Conservation (phyloP, 2,329 filamentous ascomycete species). For the Proliferodiscus dingleyae region DNA sequence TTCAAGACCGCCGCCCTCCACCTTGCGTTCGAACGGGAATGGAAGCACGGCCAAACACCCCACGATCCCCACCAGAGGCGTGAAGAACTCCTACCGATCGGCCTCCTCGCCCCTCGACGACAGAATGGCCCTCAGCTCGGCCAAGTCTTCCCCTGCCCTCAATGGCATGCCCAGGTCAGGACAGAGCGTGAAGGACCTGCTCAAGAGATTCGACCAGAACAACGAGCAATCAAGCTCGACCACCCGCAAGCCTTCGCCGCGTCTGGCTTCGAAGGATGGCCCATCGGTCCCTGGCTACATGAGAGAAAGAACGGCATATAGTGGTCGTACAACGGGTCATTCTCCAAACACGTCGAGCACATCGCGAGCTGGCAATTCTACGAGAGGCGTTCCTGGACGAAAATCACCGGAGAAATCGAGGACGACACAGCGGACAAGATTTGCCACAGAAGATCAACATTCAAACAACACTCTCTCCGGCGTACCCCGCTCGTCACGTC, state of each 20-base stretch:
- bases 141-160: conserved; percentile 22
- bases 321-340: conserved; percentile 25
- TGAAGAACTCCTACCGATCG: conserved; percentile 45
- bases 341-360: conserved; percentile 9
- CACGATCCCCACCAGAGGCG: conserved; percentile 36
- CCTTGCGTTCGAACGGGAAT: conserved; percentile 46
- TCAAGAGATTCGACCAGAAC: conserved; percentile 71
- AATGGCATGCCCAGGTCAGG: conserved; percentile 22
- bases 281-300: conserved; percentile 16
- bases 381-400: conserved; percentile 18
- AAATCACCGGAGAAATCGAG: conserved; percentile 21
- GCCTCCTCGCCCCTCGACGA: conserved; percentile 50
- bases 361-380: conserved; percentile 17
- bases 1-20: conserved; percentile 36
- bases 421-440: conserved; percentile 41
- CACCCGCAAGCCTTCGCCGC: conserved; percentile 16
- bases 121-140: conserved; percentile 23
- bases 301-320: conserved; percentile 23
- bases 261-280: conserved; percentile 18
- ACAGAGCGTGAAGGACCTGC: conserved; percentile 70
- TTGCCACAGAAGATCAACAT: conserved; percentile 45
- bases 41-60: conserved; percentile 46
- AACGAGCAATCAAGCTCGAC: conserved; percentile 36
- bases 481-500: conserved; percentile 53
- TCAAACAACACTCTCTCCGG: conserved; percentile 54